phyloP scores from a whole-genome alignment of 306 rosid species.

The Lupinus albus region DNA sequence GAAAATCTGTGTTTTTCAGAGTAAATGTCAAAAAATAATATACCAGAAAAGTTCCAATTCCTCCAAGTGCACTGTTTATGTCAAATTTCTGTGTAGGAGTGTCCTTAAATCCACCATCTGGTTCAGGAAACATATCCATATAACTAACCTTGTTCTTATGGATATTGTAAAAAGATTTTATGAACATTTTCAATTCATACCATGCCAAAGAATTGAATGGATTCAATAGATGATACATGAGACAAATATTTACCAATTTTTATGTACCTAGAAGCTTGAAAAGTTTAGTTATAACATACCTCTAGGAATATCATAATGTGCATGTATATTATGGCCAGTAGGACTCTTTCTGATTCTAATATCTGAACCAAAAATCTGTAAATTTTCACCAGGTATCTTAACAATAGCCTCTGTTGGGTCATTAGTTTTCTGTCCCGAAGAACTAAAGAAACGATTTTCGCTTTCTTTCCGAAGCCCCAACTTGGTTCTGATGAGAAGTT shows the following conservation, averaged over 20 bases:
- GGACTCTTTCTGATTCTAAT: constrained; percentile 28
- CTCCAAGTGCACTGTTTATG: constrained; percentile 25
- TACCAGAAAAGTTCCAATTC: constrained; percentile 52
- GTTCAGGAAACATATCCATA: constrained; percentile 43
- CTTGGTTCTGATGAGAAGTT: constrained; percentile 41
- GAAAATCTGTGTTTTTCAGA: too few species aligned
- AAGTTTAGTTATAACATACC: constrained; percentile 47
- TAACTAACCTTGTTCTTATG: constrained; percentile 31
- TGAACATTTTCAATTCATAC: constrained; percentile 16
- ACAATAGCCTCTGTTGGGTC: constrained; percentile 36
- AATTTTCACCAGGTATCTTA: constrained; percentile 33
- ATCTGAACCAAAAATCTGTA: constrained; percentile 34
- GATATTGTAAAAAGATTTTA: constrained; percentile 14
- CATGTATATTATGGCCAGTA: constrained; percentile 29
- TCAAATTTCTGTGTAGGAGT: constrained; percentile 35
- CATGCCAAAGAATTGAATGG: constrained; percentile 36
- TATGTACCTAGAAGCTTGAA: constrained; percentile 31
- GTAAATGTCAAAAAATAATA: constrained; percentile 19
- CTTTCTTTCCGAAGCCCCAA: constrained; percentile 49
- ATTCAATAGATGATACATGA: constrained; percentile 24
- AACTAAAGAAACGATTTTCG: constrained; percentile 30
- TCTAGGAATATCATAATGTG: constrained; percentile 41
- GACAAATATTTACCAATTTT: constrained; percentile 13
- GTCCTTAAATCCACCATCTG: constrained; percentile 31
- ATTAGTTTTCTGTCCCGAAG: constrained; percentile 39